phyloP scores from a whole-genome alignment of 257 asterid genomes.

The Petunia axillaris region DNA sequence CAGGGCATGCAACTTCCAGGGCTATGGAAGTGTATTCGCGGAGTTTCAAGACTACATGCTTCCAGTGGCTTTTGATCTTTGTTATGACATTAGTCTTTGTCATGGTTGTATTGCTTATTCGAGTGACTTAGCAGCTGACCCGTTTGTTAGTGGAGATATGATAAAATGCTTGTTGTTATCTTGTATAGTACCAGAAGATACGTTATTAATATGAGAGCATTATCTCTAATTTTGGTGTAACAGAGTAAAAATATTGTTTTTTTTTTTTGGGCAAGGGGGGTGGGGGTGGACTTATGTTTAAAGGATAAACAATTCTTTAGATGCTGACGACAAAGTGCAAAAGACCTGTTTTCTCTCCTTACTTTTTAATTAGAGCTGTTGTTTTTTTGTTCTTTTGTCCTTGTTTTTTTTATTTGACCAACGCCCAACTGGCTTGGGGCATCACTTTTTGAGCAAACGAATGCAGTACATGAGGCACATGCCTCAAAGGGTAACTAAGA shows the following conservation, averaged over 20 bases:
- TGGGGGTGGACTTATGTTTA: neutral
- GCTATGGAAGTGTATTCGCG: slow-evolving; percentile 69
- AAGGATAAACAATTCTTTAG: neutral
- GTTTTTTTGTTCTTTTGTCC: neutral
- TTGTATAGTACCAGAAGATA: neutral
- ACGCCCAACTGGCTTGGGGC: too few relatives aligned
- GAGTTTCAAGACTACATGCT: neutral
- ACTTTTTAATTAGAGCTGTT: neutral
- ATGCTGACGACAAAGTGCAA: neutral
- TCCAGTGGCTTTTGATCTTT: neutral
- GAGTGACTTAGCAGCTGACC: slow-evolving; percentile 52
- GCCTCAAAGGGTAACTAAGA: too few relatives aligned
- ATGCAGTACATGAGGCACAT: too few relatives aligned
- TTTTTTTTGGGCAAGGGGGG: too few relatives aligned
- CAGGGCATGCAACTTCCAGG: slow-evolving; percentile 59
- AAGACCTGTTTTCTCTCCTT: neutral
- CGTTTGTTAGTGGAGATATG: neutral
- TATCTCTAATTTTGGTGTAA: neutral
- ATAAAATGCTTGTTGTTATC: neutral
- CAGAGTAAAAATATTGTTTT: too few relatives aligned
- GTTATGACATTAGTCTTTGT: neutral
- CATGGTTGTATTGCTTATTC: slow-evolving; percentile 84
- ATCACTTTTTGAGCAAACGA: too few relatives aligned
- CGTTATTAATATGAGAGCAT: neutral
- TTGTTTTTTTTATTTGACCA: too few relatives aligned